Evolutionary conservation across 2,329 filamentous ascomycete species (phyloP).

Genomic region (Venturia asperata): DNA sequence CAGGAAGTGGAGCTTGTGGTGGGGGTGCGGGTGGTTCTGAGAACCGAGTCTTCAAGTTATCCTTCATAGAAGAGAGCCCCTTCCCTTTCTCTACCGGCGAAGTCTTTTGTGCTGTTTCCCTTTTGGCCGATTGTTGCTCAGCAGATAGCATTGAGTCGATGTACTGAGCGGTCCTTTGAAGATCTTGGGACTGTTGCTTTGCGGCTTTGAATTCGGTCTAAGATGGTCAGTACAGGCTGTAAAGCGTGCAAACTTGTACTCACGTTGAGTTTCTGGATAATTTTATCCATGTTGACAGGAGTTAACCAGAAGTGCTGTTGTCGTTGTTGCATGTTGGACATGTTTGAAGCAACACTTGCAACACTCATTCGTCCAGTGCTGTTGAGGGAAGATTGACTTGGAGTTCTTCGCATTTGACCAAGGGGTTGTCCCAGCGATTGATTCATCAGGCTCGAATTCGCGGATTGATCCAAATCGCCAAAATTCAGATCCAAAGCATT

Average conservation of each 20-base stretch:
- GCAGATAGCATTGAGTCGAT: conserved; percentile 69
- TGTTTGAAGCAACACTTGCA: conserved; percentile 52
- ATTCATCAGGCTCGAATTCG: conserved; percentile 63
- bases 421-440: conserved; percentile 58
- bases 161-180: conserved; percentile 75
- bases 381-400: conserved; percentile 47
- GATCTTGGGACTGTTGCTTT: conserved; percentile 77
- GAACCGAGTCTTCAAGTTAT: conserved; percentile 75
- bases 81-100: conserved; percentile 27
- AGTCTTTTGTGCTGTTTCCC: conserved; percentile 42
- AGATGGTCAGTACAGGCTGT: conserved; percentile 13
- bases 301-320: conserved; percentile 77
- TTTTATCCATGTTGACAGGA: conserved; percentile 86
- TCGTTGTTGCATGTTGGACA: conserved; percentile 54
- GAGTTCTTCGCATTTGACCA: conserved; percentile 57
- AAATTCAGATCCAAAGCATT: conserved; percentile 86
- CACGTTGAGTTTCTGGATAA: conserved; percentile 80
- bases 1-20: conserved; percentile 84
- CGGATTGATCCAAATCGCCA: conserved; percentile 75
- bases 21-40: conserved; percentile 90
- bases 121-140: conserved; percentile 44
- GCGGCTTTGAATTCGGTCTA: conserved; percentile 88
- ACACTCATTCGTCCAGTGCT: conserved; percentile 52
- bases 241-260: conserved; percentile 31
- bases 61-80: conserved; percentile 45